Evolutionary conservation across 2,329 filamentous ascomycete species (phyloP).

Genomic region (Cytospora piceae): DNA sequence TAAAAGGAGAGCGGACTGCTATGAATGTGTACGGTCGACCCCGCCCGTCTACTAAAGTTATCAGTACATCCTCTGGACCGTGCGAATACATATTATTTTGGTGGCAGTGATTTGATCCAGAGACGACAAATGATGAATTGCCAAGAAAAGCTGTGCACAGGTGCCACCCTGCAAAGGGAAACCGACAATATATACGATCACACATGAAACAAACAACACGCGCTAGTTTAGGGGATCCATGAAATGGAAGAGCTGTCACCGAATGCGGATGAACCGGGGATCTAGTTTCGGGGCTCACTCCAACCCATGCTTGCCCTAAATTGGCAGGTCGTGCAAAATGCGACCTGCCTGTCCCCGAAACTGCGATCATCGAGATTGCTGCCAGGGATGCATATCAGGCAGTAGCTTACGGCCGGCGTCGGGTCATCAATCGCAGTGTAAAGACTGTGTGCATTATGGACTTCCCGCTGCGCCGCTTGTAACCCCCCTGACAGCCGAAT

Average conservation of each 20-base stretch:
- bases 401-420: neutral
- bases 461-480: neutral
- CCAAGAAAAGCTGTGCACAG: neutral
- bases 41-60: neutral
- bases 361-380: neutral
- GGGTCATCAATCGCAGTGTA: neutral
- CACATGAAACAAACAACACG: neutral
- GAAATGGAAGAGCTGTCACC: neutral
- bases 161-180: neutral
- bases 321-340: neutral
- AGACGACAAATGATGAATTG: neutral
- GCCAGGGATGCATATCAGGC: neutral
- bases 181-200: neutral
- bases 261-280: neutral
- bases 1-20: neutral
- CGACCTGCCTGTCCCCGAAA: neutral
- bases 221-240: neutral
- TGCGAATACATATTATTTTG: neutral
- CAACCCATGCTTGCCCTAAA: neutral
- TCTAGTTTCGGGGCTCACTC: neutral
- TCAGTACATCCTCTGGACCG: neutral
- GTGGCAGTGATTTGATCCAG: neutral
- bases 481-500: neutral
- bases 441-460: neutral
- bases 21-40: neutral